These are phyloP conservation scores for Leccinum fibrillosum DNA, from an alignment of 768 basidiomycete genomes.

Conservation along the genomic window DNA sequence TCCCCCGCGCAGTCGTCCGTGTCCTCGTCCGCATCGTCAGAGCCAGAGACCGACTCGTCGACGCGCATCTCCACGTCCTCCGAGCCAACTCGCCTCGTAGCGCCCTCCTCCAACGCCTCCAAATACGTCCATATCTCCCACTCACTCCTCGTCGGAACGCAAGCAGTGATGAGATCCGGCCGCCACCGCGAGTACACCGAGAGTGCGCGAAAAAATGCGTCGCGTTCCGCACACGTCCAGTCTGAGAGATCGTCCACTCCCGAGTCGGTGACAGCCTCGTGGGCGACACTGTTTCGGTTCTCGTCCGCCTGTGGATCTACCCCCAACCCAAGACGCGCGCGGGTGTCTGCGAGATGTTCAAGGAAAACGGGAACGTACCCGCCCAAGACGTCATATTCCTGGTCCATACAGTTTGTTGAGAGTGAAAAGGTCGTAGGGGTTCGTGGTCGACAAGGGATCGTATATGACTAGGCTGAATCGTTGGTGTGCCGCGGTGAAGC, in stretches of 20 bases:
- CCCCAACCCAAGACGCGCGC: conserved; percentile 15
- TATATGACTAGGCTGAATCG: not conserved
- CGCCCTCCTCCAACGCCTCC: conserved; percentile 42
- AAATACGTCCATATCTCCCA: conserved; percentile 71
- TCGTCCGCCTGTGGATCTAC: not conserved
- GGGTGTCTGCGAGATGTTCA: conserved; percentile 26
- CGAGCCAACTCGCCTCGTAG: conserved; percentile 12
- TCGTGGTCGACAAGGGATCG: conserved; percentile 4
- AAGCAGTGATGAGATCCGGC: conserved; percentile 72
- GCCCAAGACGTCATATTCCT: conserved; percentile 15
- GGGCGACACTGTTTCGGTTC: not conserved
- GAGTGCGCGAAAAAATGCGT: conserved; percentile 68
- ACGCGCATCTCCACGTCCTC: not conserved
- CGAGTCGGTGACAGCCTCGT: not conserved
- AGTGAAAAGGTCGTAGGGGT: not conserved
- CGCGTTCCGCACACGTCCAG: conserved; percentile 72
- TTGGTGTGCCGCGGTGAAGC: conserved; percentile 6
- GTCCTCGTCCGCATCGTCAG: not conserved
- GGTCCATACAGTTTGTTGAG: conserved; percentile 6
- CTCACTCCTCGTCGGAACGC: conserved; percentile 61
- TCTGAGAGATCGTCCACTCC: conserved; percentile 1
- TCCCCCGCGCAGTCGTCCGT: not conserved
- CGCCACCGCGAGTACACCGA: conserved; percentile 64
- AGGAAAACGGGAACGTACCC: conserved; percentile 27
- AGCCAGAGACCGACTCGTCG: not conserved